Base-by-base conservation (phyloP, 768 basidiomycete species). In the Podaxis sp. region DNA sequence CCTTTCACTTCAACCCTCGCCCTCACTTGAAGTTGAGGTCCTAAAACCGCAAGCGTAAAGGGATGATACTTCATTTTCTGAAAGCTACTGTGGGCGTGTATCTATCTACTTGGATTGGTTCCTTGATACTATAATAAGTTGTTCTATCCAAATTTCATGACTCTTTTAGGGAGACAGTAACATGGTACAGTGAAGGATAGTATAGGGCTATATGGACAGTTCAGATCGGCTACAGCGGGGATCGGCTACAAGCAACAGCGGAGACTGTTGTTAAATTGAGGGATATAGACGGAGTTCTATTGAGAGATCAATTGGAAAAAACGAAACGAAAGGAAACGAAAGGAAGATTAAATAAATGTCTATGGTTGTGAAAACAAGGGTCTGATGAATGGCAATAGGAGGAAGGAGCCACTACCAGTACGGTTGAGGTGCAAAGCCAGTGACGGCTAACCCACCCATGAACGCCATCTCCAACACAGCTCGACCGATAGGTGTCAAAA, bases 381-480 rank as follows among this genome's bases (percentile, higher is more conserved):
- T 37, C 55, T 52, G 59, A 13, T 3, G 37, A 50, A 46, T 18
- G 36, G 59, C 4, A 51, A n/a, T 3, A 25, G 42, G 38, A 46
- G 46, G 46, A 32, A 40, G 35, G 47, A 38, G 52, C 44, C 61
- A 67, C 16, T 61, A 62, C 62, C 64, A 64, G 38, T 50, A 61
- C 18, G 56, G 48, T 28, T 55, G 66, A 35, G 69, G 67, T 51
- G 76, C 76, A 66, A 83, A 84, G 61, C 82, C 81, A 35, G 78
- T 80, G 46, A 83, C 71, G 10, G 83, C 82, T 68, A 84, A 69
- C 27, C 77, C 76, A 50, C 83, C 83, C 55, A 80, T 69, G 78
- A 80, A 83, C 21, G 77, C 79, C 83, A 83, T 82, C 68, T 84
- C 82, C 68, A 82, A 69, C 52, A 82, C 81, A 5, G 83, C 80